These are phyloP conservation scores for Phaeolepiota aurea DNA, from an alignment of 768 basidiomycete species.

Conservation along the genomic window DNA sequence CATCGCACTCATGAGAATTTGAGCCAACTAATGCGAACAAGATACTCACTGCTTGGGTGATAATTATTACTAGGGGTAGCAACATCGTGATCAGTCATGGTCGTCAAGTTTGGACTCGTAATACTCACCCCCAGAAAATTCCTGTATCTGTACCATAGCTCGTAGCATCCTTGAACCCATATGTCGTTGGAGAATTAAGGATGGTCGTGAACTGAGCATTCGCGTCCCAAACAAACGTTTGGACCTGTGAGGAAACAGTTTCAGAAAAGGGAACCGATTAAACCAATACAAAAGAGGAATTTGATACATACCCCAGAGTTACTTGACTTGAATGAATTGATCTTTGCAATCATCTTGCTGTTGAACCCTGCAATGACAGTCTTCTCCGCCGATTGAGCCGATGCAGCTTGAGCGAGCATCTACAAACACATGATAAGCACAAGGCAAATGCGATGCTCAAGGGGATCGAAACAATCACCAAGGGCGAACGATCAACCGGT, in stretches of 20 bases:
- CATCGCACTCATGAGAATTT: constrained; percentile 2
- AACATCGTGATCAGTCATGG: background rate
- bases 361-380: constrained; percentile 46
- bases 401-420: constrained; percentile 38
- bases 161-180: constrained; percentile 47
- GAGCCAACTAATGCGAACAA: background rate
- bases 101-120: background rate
- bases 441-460: background rate
- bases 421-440: constrained; percentile 14
- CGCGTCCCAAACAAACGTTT: constrained; percentile 43
- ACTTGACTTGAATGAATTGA: constrained; percentile 29
- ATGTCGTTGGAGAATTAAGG: constrained; percentile 37
- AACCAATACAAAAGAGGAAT: too few species aligned
- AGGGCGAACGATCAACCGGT: constrained; percentile 31
- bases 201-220: constrained; percentile 40
- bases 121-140: constrained; percentile 47
- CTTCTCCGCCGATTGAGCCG: constrained; percentile 31
- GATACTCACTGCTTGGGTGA: constrained; percentile 40
- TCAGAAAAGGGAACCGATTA: background rate
- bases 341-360: constrained; percentile 31
- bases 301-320: constrained; percentile 35
- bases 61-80: constrained; percentile 36
- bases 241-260: constrained; percentile 22
- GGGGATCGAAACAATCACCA: constrained; percentile 17
- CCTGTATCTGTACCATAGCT: constrained; percentile 32